These are phyloP conservation scores for Amanita pallidorosea DNA, from an alignment of 768 basidiomycete genomes.

Conservation along the genomic window DNA sequence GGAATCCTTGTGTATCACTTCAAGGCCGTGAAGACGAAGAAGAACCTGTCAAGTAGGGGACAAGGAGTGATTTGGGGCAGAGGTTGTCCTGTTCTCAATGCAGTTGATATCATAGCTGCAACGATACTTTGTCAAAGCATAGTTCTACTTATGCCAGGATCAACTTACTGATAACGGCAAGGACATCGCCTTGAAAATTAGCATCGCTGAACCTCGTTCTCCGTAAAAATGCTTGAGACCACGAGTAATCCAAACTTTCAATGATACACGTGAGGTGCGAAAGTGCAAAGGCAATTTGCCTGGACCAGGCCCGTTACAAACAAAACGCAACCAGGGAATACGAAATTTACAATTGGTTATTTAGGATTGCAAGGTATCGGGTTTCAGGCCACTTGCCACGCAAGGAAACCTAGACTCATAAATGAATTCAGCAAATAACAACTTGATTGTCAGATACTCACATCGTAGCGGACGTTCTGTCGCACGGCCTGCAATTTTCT, in stretches of 20 bases:
- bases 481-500: constrained; percentile 46
- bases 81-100: constrained; percentile 61
- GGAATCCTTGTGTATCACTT: constrained; percentile 60
- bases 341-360: constrained; percentile 50
- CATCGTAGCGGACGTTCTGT: constrained; percentile 59
- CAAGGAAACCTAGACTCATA: constrained; percentile 48
- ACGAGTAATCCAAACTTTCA: constrained; percentile 61
- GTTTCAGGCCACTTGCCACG: constrained; percentile 73
- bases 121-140: background rate
- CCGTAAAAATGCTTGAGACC: constrained; percentile 70
- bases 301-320: constrained; percentile 13
- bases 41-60: constrained; percentile 43
- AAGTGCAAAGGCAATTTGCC: constrained; percentile 59
- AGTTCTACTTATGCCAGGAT: constrained; percentile 11
- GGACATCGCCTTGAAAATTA: constrained; percentile 75
- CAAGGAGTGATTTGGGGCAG: constrained; percentile 84
- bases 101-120: constrained; percentile 68
- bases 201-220: constrained; percentile 68
- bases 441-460: constrained; percentile 14
- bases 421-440: background rate
- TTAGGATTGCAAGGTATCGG: constrained; percentile 58
- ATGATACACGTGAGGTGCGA: constrained; percentile 68
- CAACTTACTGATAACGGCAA: constrained; percentile 62
- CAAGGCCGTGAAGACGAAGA: constrained; percentile 42
- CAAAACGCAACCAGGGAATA: background rate